Evolutionary conservation across 2,329 filamentous ascomycete genomes (phyloP).

Genomic region (Tolypocladium cylindrosporum): DNA sequence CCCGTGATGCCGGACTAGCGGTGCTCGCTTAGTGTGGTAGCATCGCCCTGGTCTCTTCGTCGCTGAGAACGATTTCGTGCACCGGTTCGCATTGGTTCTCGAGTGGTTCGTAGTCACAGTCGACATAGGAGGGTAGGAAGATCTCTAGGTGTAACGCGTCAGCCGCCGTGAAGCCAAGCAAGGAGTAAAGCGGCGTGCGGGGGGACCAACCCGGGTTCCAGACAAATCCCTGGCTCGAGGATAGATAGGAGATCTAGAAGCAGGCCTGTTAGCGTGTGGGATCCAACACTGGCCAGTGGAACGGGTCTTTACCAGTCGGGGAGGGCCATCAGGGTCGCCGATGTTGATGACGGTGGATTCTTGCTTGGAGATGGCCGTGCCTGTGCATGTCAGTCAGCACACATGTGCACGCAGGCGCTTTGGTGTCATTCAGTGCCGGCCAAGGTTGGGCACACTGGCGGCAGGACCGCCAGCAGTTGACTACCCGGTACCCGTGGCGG

Average conservation of each 20-base stretch:
- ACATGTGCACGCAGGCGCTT: background rate
- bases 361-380: constrained; percentile 60
- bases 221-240: constrained; percentile 69
- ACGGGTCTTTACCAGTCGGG: constrained; percentile 50
- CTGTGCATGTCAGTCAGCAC: constrained; percentile 32
- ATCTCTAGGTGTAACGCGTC: constrained; percentile 45
- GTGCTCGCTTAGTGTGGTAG: constrained; percentile 45
- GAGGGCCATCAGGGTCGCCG: constrained; percentile 61
- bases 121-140: constrained; percentile 69
- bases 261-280: background rate
- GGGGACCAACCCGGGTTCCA: constrained; percentile 62
- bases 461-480: background rate
- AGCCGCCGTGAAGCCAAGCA: constrained; percentile 2
- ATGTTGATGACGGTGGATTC: constrained; percentile 77
- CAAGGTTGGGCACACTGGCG: background rate
- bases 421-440: background rate
- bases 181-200: background rate
- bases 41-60: constrained; percentile 64
- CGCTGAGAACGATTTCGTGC: constrained; percentile 65
- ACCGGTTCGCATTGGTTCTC: constrained; percentile 69
- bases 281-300: background rate
- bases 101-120: constrained; percentile 64
- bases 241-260: constrained; percentile 64
- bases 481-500: background rate
- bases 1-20: constrained; percentile 2